These are phyloP conservation scores for Chaetothyriales sp. DNA, from an alignment of 2,329 filamentous ascomycete species.

Conservation along the genomic window DNA sequence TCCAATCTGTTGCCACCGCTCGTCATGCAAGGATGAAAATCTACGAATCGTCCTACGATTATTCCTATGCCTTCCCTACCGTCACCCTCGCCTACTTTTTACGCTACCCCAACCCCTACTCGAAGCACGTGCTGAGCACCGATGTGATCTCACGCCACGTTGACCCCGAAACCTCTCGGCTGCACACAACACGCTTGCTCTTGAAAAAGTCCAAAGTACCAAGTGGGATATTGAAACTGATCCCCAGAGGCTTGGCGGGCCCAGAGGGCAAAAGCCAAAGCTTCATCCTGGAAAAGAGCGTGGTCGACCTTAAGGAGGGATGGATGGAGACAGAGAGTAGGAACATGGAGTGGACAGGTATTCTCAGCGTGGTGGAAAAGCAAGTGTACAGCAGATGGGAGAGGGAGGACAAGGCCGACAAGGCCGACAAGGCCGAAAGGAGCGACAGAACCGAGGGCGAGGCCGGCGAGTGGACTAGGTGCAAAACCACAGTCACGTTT, in stretches of 20 bases:
- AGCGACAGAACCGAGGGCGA: conserved; percentile 21
- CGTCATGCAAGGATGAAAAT: conserved; percentile 32
- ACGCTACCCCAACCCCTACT: conserved; percentile 53
- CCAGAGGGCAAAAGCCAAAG: conserved; percentile 43
- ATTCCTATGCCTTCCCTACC: conserved; percentile 50
- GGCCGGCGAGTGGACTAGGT: conserved; percentile 35
- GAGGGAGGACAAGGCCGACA: conserved; percentile 11
- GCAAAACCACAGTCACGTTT: conserved; percentile 47
- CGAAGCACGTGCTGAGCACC: conserved; percentile 48
- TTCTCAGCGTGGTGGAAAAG: conserved; percentile 47
- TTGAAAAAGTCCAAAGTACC: conserved; percentile 50
- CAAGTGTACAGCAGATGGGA: conserved; percentile 34
- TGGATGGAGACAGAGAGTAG: conserved; percentile 52
- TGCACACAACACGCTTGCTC: conserved; percentile 47
- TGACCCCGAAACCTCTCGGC: conserved; percentile 42
- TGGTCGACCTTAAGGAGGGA: conserved; percentile 46
- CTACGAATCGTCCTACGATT: conserved; percentile 41
- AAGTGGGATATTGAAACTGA: conserved; percentile 43
- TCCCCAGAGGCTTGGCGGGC: conserved; percentile 45
- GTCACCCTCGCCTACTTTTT: conserved; percentile 55
- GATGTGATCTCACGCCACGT: conserved; percentile 50
- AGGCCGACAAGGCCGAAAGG: conserved; percentile 14
- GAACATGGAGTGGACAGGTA: conserved; percentile 52
- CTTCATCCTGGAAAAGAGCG: conserved; percentile 48
- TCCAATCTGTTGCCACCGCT: background rate